A percentile compares a stretch with the other conserved stretches of the same genome.
Conservation (phyloP, 2,329 filamentous ascomycete genomes). For the Colletotrichum magnum region DNA sequence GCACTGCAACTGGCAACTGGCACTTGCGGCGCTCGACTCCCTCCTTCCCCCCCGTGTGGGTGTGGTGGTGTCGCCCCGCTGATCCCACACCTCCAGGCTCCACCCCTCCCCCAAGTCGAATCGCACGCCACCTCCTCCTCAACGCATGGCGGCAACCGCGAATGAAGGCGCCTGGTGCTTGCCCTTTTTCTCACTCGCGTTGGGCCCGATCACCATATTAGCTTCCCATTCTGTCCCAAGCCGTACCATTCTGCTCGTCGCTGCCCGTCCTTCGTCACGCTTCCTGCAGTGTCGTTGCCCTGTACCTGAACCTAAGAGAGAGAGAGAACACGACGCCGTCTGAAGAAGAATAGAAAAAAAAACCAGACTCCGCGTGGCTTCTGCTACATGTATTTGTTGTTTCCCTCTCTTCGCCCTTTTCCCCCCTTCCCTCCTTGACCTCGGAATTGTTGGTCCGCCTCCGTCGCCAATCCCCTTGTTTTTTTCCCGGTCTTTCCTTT, state of each 20-base stretch:
- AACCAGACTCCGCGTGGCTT: conserved; percentile 30
- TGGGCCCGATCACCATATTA: conserved; percentile 37
- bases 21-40: not conserved
- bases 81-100: conserved; percentile 24
- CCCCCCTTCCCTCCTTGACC: conserved; percentile 2
- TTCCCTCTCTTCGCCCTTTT: conserved; percentile 7
- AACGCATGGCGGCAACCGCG: conserved; percentile 31
- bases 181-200: conserved; percentile 36
- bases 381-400: conserved; percentile 15
- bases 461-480: conserved; percentile 15
- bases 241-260: conserved; percentile 24
- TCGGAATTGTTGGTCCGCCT: conserved; percentile 7
- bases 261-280: conserved; percentile 19
- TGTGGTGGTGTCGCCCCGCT: conserved; percentile 1
- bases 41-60: not conserved
- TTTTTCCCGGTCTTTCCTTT: conserved; percentile 6
- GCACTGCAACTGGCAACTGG: conserved; percentile 12
- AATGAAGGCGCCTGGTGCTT: conserved; percentile 38
- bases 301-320: conserved; percentile 24
- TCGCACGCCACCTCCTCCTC: conserved; percentile 28
- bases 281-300: conserved; percentile 14
- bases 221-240: conserved; percentile 37
- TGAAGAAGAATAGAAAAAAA: conserved; percentile 22
- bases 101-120: conserved; percentile 3
- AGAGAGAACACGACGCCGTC: conserved; percentile 19